These are phyloP conservation scores for Talaromyces nanjingensis DNA, from an alignment of 495 filamentous ascomycete genomes.

Conservation along the genomic window DNA sequence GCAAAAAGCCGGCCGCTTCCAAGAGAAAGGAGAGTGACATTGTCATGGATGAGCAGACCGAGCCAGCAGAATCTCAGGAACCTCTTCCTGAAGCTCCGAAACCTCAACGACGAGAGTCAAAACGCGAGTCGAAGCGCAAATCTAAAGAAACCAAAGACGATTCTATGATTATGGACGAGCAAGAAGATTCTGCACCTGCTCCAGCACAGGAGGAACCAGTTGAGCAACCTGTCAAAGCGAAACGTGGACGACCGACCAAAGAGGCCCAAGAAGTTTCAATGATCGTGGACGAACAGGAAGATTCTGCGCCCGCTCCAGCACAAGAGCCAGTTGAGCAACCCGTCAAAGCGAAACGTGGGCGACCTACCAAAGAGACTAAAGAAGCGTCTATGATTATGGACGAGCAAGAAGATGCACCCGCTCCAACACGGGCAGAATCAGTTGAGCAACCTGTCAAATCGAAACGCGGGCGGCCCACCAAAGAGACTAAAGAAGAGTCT, in stretches of 20 bases:
- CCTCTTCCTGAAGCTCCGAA: neutral
- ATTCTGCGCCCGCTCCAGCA: neutral
- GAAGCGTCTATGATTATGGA: neutral
- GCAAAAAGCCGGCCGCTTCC: neutral
- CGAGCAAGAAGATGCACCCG: neutral
- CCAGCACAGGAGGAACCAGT: neutral
- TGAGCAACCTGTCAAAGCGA: neutral
- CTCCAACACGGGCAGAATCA: neutral
- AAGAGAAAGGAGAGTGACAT: neutral
- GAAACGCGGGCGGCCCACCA: conserved; percentile 16
- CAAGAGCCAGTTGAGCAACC: neutral
- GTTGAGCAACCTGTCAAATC: neutral
- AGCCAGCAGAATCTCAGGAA: neutral
- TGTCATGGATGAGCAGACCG: neutral
- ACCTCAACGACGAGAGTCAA: neutral
- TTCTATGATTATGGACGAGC: neutral
- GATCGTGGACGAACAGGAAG: neutral
- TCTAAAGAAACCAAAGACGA: neutral
- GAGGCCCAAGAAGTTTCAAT: neutral
- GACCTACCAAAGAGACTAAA: conserved; percentile 15
- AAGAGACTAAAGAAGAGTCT: neutral
- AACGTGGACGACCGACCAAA: conserved; percentile 12
- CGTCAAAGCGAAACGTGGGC: conserved; percentile 2
- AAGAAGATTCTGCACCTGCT: neutral
- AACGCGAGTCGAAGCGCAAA: neutral